Conservation (phyloP, 768 basidiomycete species). For the Tylopilus rubrobrunneus region DNA sequence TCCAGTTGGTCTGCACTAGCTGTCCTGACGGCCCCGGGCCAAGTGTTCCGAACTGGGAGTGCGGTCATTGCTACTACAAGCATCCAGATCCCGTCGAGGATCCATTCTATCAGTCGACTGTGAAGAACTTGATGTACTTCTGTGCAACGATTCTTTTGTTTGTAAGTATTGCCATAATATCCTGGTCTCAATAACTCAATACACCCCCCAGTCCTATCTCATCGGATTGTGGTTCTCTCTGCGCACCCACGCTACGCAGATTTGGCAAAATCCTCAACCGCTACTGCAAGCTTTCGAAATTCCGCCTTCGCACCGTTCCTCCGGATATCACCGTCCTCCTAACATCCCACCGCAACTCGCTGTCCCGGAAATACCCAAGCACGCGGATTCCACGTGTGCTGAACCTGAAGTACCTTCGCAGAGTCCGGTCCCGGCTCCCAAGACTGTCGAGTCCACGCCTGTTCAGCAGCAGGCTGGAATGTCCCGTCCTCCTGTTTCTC, state of each 20-base stretch:
- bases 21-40: constrained; percentile 49
- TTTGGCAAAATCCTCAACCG: constrained; percentile 97
- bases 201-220: constrained; percentile 73
- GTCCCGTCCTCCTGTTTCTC: constrained; percentile 36
- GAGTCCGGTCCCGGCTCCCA: constrained; percentile 37
- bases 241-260: constrained; percentile 95
- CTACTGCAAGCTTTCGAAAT: constrained; percentile 67
- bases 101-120: constrained; percentile 95
- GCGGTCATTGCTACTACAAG: constrained; percentile 90
- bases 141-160: constrained; percentile 88
- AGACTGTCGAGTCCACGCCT: constrained; percentile 19
- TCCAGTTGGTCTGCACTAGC: constrained; percentile 80
- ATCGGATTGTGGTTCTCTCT: constrained; percentile 99
- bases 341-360: constrained; percentile 7
- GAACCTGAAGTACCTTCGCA: constrained; percentile 34
- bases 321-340: constrained; percentile 57
- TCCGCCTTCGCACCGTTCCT: constrained; percentile 49
- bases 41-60: constrained; percentile 59
- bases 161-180: constrained; percentile 46
- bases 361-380: constrained; percentile 36
- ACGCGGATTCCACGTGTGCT: constrained; percentile 37
- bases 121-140: constrained; percentile 93
- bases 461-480: constrained; percentile 15
- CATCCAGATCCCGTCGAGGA: constrained; percentile 91
- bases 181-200: constrained; percentile 5